These are phyloP conservation scores for Letharia lupina DNA, from an alignment of 495 filamentous ascomycete species.

Conservation along the genomic window DNA sequence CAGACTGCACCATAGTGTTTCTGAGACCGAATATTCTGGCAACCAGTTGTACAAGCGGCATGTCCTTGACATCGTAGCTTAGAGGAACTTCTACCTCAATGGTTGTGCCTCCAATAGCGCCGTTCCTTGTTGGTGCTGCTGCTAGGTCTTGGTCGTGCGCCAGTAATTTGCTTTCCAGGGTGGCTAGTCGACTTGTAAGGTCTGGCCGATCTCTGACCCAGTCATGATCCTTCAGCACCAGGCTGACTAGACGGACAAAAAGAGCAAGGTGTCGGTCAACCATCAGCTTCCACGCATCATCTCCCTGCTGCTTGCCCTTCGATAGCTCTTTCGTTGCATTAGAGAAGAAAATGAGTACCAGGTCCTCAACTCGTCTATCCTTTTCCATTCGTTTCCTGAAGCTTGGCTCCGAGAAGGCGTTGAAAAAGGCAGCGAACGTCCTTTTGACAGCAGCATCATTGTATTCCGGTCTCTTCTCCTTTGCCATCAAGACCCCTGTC, in stretches of 20 bases:
- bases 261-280: conserved; percentile 92
- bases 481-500: conserved; percentile 57
- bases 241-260: conserved; percentile 79
- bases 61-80: conserved; percentile 90
- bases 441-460: conserved; percentile 68
- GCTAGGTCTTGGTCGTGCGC: conserved; percentile 88
- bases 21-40: conserved; percentile 73
- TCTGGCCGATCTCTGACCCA: conserved; percentile 76
- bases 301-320: conserved; percentile 71
- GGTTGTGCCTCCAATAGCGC: conserved; percentile 48
- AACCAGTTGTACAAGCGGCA: conserved; percentile 85
- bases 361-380: conserved; percentile 84
- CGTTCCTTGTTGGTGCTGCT: conserved; percentile 45
- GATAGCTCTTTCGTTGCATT: conserved; percentile 81
- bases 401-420: conserved; percentile 61
- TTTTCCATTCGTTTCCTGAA: conserved; percentile 80
- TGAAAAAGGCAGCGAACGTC: conserved; percentile 73
- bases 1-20: conserved; percentile 66
- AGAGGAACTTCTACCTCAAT: conserved; percentile 73
- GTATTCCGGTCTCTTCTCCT: conserved; percentile 67
- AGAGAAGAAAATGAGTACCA: conserved; percentile 81
- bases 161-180: conserved; percentile 86
- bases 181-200: conserved; percentile 65
- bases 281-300: conserved; percentile 86
- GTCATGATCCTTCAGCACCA: conserved; percentile 69